Evolutionary conservation across 2,329 filamentous ascomycete species (phyloP).

Genomic region (Endoconidiophora laricicola): DNA sequence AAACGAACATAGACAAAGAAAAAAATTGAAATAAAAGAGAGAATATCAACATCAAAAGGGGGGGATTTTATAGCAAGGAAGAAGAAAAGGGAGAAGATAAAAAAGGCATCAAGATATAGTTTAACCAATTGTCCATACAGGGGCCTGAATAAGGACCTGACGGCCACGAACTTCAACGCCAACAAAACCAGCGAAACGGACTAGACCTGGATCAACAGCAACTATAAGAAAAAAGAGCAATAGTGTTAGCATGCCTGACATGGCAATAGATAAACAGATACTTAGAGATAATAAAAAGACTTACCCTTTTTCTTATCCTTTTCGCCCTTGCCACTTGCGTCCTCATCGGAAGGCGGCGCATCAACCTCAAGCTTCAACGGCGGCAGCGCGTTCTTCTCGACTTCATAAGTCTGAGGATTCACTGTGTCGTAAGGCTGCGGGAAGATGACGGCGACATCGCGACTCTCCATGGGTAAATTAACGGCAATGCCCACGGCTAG

Average conservation of each 20-base stretch:
- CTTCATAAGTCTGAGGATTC: constrained; percentile 63
- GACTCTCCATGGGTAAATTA: constrained; percentile 77
- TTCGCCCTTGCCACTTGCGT: constrained; percentile 24
- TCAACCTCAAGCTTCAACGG: constrained; percentile 19
- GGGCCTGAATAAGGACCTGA: constrained; percentile 59
- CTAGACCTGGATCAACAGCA: constrained; percentile 33
- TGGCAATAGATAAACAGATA: not conserved
- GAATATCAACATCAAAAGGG: not conserved
- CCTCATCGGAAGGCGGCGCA: constrained; percentile 14
- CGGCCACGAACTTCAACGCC: constrained; percentile 59
- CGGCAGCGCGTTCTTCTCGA: constrained; percentile 57
- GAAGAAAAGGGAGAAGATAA: constrained; percentile 14
- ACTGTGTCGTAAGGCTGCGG: constrained; percentile 61
- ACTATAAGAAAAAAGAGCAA: not conserved
- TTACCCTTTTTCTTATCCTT: constrained; percentile 35
- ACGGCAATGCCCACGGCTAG: constrained; percentile 71
- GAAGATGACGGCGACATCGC: constrained; percentile 78
- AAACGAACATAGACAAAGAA: not conserved
- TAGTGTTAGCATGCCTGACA: not conserved
- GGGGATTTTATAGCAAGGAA: not conserved
- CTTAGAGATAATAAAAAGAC: constrained; percentile 14
- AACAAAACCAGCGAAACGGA: constrained; percentile 62
- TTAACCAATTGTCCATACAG: constrained; percentile 45
- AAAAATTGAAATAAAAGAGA: constrained; percentile 1
- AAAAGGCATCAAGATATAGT: constrained; percentile 4